Conservation (phyloP, 2,329 filamentous ascomycete species). For the Fusarium sambucinum region DNA sequence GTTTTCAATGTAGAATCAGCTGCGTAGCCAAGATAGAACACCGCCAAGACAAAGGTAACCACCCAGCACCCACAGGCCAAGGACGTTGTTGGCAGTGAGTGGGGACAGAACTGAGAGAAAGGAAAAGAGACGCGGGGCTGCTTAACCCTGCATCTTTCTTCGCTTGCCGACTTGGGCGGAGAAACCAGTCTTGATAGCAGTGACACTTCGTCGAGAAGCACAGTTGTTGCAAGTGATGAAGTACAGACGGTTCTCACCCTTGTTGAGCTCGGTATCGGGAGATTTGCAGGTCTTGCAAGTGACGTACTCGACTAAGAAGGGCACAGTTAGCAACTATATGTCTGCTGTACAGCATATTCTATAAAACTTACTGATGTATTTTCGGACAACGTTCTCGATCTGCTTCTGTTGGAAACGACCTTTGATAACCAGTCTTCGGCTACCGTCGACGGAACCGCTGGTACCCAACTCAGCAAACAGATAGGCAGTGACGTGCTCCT, state of each 20-base stretch:
- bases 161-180: conserved; percentile 99
- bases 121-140: conserved; percentile 13
- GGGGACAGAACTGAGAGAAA: conserved; percentile 17
- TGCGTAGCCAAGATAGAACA: conserved; percentile 26
- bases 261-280: conserved; percentile 94
- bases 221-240: conserved; percentile 96
- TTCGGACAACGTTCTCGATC: conserved; percentile 95
- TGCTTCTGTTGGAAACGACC: conserved; percentile 99
- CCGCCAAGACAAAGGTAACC: conserved; percentile 16
- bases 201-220: conserved; percentile 86
- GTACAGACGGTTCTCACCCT: conserved; percentile 98
- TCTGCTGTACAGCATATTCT: not conserved
- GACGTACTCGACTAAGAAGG: conserved; percentile 83
- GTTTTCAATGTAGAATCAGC: conserved; percentile 8
- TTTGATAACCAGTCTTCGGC: conserved; percentile 95
- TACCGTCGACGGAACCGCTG: conserved; percentile 93
- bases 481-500: conserved; percentile 97
- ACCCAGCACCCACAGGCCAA: conserved; percentile 24
- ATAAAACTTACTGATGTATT: conserved; percentile 85
- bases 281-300: conserved; percentile 99
- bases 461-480: conserved; percentile 98
- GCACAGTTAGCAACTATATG: conserved; percentile 47
- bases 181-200: conserved; percentile 99
- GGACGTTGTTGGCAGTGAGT: conserved; percentile 8
- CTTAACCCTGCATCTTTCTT: conserved; percentile 90